Base-by-base conservation (phyloP, 2,329 filamentous ascomycete genomes). In the Oidium heveae region DNA sequence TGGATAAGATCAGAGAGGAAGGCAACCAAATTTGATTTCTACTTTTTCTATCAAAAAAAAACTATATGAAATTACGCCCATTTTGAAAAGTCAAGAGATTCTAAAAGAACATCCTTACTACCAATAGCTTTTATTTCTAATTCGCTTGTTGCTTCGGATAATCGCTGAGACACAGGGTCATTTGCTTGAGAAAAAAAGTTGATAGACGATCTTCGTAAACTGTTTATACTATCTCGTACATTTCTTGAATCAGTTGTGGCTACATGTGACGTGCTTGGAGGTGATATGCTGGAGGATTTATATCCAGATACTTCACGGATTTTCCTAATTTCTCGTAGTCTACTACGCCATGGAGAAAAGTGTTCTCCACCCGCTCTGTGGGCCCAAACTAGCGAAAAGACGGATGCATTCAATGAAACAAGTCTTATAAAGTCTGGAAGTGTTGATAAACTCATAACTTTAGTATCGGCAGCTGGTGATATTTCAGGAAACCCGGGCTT, bases 341-440 rank as follows among this genome's bases (percentile, higher is more conserved):
- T 80, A 61, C 82, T 85, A 56, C 86, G 80, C 91, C 91, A 96
- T 9, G 86, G 85, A 12, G 86, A 91, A 33, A 91, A 74, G 63
- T 94, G 81, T 65, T 94, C 87, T 55, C 83, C 83, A 6, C 81
- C 82, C 58, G 83, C 77, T 50, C 80, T 75, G 62, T 78, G 80
- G 50, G 78, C 77, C 86, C 89, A 95, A n/a, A 95, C 88, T 47
- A 83, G 76, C 1, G 84, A 86, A 66, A 96, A 95, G 9, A 96
- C 86, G 15, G 86, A 93, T 0, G 91, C 88, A 63, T 95, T 96
- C 58, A 98, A 76, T 0, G 89, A 86, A 18, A 96, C 72, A 50
- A 94, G 79, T 39, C 91, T 80, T 54, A 95, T 84, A 64, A 95
- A 93, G 10, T 80, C 76, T 0, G 88, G 84, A 9, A 98, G 72